Evolutionary conservation across 805 yeast genomes (phyloP), one percentile per base, ranked within the genome.

Genomic region (Metschnikowia similis): DNA sequence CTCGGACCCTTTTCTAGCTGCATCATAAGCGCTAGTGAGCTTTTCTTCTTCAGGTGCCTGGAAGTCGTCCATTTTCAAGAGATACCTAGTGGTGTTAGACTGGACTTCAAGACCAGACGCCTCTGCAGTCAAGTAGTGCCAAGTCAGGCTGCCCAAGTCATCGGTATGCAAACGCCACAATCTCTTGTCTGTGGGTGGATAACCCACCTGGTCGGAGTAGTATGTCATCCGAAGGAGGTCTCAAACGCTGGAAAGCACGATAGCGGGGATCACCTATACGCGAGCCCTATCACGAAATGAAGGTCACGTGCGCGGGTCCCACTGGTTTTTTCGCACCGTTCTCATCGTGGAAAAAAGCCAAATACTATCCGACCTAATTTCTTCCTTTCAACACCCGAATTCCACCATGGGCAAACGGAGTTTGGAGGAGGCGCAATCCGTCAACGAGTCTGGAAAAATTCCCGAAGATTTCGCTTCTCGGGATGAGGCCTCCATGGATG

Each of bases 111-210:
- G 53, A 3, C 53, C 48, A 1, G 66, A 54, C 17, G 78, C 75
- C 21, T 74, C 66, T 31, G 66, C 67, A 0, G 66, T 60, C 9
- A 81, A 57, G 60, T 83, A 92, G 29, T 79, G 83, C 99, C 99
- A 92, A 40, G 79, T 76, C 60, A 88, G 89, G 16, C 86, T 76
- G 13, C 99, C 99, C 11, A 85, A 67, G 34, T 79, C 79, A 52
- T 85, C 85, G 1, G 85, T 79, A 16, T 79, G 65, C 29, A 92
- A 74, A 53, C 95, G 74, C 99, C 99, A 92, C 11, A 80, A 73
- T 1, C 65, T 56, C 2, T 79, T 77, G 54, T 94, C 96, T 0
- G 97, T 86, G 36, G 69, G 74, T 0, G 83, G 83, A 7, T 88
- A 62, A 0, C 87, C 87, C 10, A 87, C 63, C 21, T 66, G 57